Percentiles rank a stretch among this genome's conserved stretches.
Conservation (phyloP, 306 rosid species). For the Albizia julibrissin region DNA sequence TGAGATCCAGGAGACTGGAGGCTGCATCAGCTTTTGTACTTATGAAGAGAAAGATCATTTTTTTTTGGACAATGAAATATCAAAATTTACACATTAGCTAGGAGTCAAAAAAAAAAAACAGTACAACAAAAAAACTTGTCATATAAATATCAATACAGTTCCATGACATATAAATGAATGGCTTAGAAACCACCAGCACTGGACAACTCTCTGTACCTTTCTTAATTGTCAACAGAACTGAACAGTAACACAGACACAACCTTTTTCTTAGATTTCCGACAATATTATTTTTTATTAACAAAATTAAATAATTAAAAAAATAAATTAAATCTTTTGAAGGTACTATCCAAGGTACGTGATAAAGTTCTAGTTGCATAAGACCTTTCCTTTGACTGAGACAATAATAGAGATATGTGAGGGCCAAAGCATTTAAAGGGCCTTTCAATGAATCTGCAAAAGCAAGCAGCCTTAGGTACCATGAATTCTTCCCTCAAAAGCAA, state of each 20-base stretch:
- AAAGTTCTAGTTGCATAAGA: slow-evolving; percentile 1
- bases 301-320: background rate
- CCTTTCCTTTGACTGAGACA: slow-evolving; percentile 33
- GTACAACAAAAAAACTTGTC: background rate
- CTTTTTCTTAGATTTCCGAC: background rate
- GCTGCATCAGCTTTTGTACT: background rate
- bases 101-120: background rate
- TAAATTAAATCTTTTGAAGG: background rate
- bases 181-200: background rate
- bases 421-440: slow-evolving; percentile 53
- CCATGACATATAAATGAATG: background rate
- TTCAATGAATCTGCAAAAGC: slow-evolving; percentile 81
- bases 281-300: background rate
- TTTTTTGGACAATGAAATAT: no score
- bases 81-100: background rate
- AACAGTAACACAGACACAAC: background rate
- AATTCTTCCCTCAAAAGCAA: slow-evolving; percentile 54
- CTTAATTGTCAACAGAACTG: background rate
- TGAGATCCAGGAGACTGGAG: background rate
- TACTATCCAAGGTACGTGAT: slow-evolving; percentile 24
- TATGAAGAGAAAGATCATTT: background rate
- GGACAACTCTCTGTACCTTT: background rate
- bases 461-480: slow-evolving; percentile 57
- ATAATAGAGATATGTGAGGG: slow-evolving; percentile 50
- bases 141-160: background rate